A percentile compares a stretch with the other conserved stretches of the same genome.
Evolutionary conservation across 2,329 filamentous ascomycete genomes (phyloP).

Genomic region (Stachybotrys elegans): DNA sequence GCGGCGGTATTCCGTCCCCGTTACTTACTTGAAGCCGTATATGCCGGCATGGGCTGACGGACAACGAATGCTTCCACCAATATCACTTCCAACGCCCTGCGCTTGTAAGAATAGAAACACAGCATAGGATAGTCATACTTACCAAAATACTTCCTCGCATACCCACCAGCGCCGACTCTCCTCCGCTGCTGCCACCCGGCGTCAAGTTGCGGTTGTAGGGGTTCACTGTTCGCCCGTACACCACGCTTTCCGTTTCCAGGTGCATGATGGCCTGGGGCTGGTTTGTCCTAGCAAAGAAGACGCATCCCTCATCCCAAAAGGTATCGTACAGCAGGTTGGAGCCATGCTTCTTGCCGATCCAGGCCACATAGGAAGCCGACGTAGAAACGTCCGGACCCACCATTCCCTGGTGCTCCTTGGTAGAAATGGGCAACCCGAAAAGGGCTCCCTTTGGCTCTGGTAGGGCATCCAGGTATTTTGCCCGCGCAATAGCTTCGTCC

Average conservation of each 20-base stretch:
- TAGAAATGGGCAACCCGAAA: slow-evolving; percentile 29
- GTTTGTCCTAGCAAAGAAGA: slow-evolving; percentile 59
- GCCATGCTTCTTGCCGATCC: slow-evolving; percentile 25
- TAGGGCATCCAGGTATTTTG: slow-evolving; percentile 25
- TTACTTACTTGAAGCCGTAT: slow-evolving; percentile 26
- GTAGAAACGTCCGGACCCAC: slow-evolving; percentile 22
- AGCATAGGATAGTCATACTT: too few species aligned
- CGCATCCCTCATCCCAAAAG: slow-evolving; percentile 22
- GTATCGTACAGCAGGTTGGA: slow-evolving; percentile 25
- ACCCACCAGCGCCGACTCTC: slow-evolving; percentile 38
- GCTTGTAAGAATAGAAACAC: background rate
- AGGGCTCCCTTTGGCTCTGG: slow-evolving; percentile 25
- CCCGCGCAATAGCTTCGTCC: slow-evolving; percentile 28
- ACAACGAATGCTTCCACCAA: slow-evolving; percentile 34
- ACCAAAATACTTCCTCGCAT: slow-evolving; percentile 34
- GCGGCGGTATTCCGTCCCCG: too few species aligned
- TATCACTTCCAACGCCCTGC: slow-evolving; percentile 35
- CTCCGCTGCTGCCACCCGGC: slow-evolving; percentile 61
- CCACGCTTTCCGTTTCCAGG: slow-evolving; percentile 57
- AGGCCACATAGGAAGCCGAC: slow-evolving; percentile 21
- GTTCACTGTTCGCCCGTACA: slow-evolving; percentile 59
- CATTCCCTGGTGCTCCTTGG: slow-evolving; percentile 31
- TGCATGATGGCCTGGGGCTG: slow-evolving; percentile 54
- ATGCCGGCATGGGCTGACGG: slow-evolving; percentile 30
- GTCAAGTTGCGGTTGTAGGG: slow-evolving; percentile 56